phyloP scores from a whole-genome alignment of 352 stramenopile genomes.

The Globisporangium solare region DNA sequence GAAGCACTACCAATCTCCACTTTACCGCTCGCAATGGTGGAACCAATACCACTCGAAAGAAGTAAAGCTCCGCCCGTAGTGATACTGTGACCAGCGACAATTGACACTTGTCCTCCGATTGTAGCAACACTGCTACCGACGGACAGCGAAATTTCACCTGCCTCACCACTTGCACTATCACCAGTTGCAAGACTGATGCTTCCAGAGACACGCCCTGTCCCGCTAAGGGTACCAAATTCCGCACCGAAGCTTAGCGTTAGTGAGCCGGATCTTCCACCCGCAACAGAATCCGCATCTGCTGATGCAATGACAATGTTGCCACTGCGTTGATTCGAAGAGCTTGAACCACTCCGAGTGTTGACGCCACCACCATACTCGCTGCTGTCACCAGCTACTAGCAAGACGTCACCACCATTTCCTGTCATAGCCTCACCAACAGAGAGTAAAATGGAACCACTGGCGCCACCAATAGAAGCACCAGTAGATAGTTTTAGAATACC shows the following conservation, averaged over 20 bases:
- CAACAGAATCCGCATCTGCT: not conserved
- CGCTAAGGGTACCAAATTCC: constrained; percentile 6
- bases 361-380: not conserved
- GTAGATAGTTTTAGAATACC: not conserved
- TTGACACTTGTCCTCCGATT: constrained; percentile 10
- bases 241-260: constrained; percentile 5
- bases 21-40: constrained; percentile 17
- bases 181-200: constrained; percentile 7
- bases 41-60: constrained; percentile 23
- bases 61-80: constrained; percentile 7
- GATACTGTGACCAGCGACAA: constrained; percentile 12
- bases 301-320: constrained; percentile 4
- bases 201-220: constrained; percentile 11
- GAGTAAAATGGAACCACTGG: not conserved
- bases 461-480: not conserved
- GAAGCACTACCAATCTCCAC: constrained; percentile 22
- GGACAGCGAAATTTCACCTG: constrained; percentile 16
- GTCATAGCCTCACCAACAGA: not conserved
- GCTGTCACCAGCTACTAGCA: not conserved
- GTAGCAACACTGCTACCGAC: constrained; percentile 12
- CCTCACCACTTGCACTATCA: constrained; percentile 7
- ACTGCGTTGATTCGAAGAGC: not conserved
- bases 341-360: not conserved
- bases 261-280: not conserved
- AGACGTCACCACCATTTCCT: not conserved